Evolutionary conservation across 2,329 filamentous ascomycete genomes (phyloP).

Genomic region (Cercospora sp.): DNA sequence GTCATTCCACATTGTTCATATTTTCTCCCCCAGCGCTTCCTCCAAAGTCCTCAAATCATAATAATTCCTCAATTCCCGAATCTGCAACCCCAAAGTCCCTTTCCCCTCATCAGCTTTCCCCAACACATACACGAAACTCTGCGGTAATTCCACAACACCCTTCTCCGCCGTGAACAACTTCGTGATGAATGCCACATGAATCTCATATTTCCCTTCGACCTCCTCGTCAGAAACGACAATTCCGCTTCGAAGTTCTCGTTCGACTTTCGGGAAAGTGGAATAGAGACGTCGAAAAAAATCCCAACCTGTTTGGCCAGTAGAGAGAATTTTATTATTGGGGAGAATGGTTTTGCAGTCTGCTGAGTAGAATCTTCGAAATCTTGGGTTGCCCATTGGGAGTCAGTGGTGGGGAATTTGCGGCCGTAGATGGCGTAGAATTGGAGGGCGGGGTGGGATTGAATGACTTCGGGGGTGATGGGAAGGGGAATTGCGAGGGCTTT

Average conservation of each 20-base stretch:
- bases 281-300: constrained; percentile 16
- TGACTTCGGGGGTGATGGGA: constrained; percentile 2
- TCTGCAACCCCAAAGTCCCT: constrained; percentile 18
- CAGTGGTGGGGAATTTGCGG: constrained; percentile 21
- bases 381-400: constrained; percentile 8
- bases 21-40: constrained; percentile 1
- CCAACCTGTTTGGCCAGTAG: constrained; percentile 10
- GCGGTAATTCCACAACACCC: constrained; percentile 15
- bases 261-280: constrained; percentile 12
- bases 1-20: neutral
- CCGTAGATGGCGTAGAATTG: constrained; percentile 19
- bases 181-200: constrained; percentile 19
- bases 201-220: neutral
- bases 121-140: constrained; percentile 21
- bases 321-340: constrained; percentile 8
- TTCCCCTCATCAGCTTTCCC: constrained; percentile 21
- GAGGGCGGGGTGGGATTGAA: constrained; percentile 12
- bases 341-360: constrained; percentile 14
- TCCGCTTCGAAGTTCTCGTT: constrained; percentile 15
- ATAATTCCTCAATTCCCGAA: constrained; percentile 23
- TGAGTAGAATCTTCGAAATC: constrained; percentile 13
- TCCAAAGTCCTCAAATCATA: constrained; percentile 25
- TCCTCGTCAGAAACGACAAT: constrained; percentile 16
- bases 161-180: constrained; percentile 4
- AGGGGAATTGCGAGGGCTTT: constrained; percentile 6